Conservation (phyloP, 352 stramenopile genomes). For the Globisporangium cylindrosporum region DNA sequence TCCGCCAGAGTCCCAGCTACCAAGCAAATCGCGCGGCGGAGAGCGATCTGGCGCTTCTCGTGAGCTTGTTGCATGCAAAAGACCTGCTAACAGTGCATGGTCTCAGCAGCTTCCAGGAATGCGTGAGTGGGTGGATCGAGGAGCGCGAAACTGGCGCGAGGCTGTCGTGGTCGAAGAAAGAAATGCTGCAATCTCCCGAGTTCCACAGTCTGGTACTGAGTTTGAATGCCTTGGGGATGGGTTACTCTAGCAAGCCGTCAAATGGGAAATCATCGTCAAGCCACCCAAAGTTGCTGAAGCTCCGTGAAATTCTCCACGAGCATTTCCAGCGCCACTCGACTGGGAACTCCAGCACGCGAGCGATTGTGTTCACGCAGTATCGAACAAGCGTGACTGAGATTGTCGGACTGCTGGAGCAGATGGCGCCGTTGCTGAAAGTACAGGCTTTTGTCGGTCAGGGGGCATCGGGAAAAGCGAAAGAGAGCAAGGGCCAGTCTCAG, state of each 20-base stretch:
- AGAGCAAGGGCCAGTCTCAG: conserved; percentile 92
- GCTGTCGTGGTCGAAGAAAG: conserved; percentile 78
- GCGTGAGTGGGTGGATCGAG: conserved; percentile 53
- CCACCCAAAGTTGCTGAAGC: conserved; percentile 89
- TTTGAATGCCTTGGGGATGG: conserved; percentile 28
- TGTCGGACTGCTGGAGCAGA: conserved; percentile 64
- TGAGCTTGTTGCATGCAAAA: conserved; percentile 72
- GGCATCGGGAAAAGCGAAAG: conserved; percentile 74
- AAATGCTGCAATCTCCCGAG: conserved; percentile 67
- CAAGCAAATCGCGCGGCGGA: conserved; percentile 66
- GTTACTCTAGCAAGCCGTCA: conserved; percentile 14
- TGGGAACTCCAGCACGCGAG: conserved; percentile 83
- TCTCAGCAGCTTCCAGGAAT: conserved; percentile 69
- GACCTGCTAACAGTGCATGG: conserved; percentile 78
- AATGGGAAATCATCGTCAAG: conserved; percentile 22
- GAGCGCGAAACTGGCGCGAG: conserved; percentile 45
- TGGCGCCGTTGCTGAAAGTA: conserved; percentile 81
- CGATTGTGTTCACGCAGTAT: conserved; percentile 98
- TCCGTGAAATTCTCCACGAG: conserved; percentile 86
- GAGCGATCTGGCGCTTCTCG: conserved; percentile 70
- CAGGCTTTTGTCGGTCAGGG: conserved; percentile 94
- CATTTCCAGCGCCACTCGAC: conserved; percentile 76
- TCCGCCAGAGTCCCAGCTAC: conserved; percentile 67
- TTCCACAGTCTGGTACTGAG: conserved; percentile 61
- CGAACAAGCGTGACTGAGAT: conserved; percentile 95